Evolutionary conservation across 2,329 filamentous ascomycete species (phyloP).

Genomic region (Thielaviopsis euricoi): DNA sequence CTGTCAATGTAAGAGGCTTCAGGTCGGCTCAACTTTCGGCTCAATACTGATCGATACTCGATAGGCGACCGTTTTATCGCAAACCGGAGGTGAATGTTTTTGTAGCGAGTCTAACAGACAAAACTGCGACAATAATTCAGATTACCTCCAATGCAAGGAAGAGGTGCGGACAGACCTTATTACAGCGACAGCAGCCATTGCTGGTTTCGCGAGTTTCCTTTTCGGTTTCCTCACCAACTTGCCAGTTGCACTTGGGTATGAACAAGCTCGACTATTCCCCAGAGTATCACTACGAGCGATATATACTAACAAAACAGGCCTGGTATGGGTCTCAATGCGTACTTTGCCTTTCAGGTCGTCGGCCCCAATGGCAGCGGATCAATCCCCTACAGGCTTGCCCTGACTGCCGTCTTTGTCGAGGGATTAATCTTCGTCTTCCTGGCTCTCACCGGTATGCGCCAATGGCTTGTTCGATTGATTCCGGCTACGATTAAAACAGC

Average conservation of each 20-base stretch:
- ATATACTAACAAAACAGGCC: conserved; percentile 26
- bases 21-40: background rate
- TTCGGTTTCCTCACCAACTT: conserved; percentile 74
- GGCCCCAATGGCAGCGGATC: conserved; percentile 39
- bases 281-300: background rate
- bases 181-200: conserved; percentile 67
- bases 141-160: conserved; percentile 30
- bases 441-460: conserved; percentile 51
- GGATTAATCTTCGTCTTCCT: conserved; percentile 48
- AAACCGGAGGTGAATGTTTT: conserved; percentile 61
- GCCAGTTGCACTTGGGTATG: conserved; percentile 31
- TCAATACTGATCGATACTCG: conserved; percentile 1
- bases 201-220: conserved; percentile 55
- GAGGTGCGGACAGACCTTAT: conserved; percentile 61
- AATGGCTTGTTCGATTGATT: conserved; percentile 54
- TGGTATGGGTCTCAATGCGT: conserved; percentile 52
- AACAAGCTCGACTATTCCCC: conserved; percentile 7
- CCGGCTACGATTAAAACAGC: conserved; percentile 49
- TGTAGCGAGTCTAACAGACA: conserved; percentile 33
- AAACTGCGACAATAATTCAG: conserved; percentile 31
- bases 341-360: conserved; percentile 52
- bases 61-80: conserved; percentile 54
- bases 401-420: conserved; percentile 49
- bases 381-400: conserved; percentile 41
- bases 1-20: conserved; percentile 38